Evolutionary conservation across 2,329 filamentous ascomycete genomes (phyloP), one percentile per base, ranked within the genome.

Genomic region (Curvularia spicifera): DNA sequence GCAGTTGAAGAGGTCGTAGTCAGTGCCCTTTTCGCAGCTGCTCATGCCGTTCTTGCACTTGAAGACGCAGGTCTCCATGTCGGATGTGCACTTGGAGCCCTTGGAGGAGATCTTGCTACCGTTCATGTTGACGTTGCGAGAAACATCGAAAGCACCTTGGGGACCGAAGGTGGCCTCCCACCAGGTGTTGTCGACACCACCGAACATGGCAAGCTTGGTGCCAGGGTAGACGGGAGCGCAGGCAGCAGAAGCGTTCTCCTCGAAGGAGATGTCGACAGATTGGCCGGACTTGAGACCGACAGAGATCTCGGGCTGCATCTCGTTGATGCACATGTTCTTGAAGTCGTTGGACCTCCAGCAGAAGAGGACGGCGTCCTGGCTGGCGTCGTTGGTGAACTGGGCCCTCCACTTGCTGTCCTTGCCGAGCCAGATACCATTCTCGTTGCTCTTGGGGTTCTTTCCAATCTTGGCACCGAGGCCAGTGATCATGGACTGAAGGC

Each of bases 141-240:
- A 79, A 52, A 82, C 71, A 62, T 82, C 77, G 56, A 80, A 76
- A 39, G 74, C 76, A 60, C 78, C 79, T 45, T 24, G 42, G 9
- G 56, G n/a, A 44, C 76, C 76, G 37, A 77, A 78, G 55, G 74
- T 80, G 54, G 75, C 78, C 72, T 82, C 80, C 52, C 73, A 77
- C 78, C 80, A 81, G 31, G 80, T 80, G 62, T 82, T 76, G 62
- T 68, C 64, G 48, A 80, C 65, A 66, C 79, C 78, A 37, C 79
- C 80, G 55, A 68, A 68, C 31, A 67, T 56, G 55, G 70, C 69
- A 31, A 75, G 74, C 54, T 58, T 56, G 37, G 74, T 77, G 58
- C 76, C 67, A 15, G 63, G 42, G 69, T 73, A 77, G 28, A 79
- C 69, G 13, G 75, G 71, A 5, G 79, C 69, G 67, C 77, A 82